A percentile compares a stretch with the other conserved stretches of the same genome.
phyloP scores from a whole-genome alignment of 176 grass and related monocot species.

The Ampelocalamus luodianensis region DNA sequence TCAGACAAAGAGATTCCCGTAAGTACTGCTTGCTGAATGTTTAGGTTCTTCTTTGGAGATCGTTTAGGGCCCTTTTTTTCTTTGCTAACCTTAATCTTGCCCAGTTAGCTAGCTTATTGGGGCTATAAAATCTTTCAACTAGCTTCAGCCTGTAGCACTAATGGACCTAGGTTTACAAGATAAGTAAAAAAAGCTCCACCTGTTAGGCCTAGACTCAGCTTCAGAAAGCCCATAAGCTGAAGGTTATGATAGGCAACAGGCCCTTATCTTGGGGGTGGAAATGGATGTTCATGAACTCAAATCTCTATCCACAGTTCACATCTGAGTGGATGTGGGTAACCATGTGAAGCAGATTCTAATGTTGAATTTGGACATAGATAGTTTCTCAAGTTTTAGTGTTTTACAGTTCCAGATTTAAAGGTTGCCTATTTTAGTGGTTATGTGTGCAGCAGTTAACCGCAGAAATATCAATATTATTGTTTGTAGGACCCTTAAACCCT shows the following conservation, averaged over 20 bases:
- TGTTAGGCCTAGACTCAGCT: not conserved
- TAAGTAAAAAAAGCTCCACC: not conserved
- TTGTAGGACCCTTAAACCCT: not conserved
- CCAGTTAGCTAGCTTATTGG: not conserved
- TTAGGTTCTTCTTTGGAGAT: not conserved
- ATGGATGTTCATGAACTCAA: not conserved
- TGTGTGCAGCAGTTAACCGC: not conserved
- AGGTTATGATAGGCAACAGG: not conserved
- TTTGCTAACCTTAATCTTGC: not conserved
- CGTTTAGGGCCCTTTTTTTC: not conserved
- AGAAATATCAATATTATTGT: not conserved
- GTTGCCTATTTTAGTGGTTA: not conserved
- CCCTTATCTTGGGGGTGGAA: not conserved
- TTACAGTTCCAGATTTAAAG: not conserved
- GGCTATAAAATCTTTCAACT: not conserved
- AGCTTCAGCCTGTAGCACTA: not conserved
- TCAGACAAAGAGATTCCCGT: not conserved
- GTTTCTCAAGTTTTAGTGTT: not conserved
- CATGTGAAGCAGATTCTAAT: slow-evolving; percentile 11
- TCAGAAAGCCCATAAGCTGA: not conserved
- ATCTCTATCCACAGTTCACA: not conserved
- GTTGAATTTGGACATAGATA: not conserved
- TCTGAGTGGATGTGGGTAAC: not conserved
- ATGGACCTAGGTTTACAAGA: not conserved
- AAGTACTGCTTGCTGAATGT: not conserved